A percentile compares a stretch with the other conserved stretches of the same genome.
Evolutionary conservation across 192 early-diverging fungal genomes (phyloP).

Genomic region (Coemansia sp.): DNA sequence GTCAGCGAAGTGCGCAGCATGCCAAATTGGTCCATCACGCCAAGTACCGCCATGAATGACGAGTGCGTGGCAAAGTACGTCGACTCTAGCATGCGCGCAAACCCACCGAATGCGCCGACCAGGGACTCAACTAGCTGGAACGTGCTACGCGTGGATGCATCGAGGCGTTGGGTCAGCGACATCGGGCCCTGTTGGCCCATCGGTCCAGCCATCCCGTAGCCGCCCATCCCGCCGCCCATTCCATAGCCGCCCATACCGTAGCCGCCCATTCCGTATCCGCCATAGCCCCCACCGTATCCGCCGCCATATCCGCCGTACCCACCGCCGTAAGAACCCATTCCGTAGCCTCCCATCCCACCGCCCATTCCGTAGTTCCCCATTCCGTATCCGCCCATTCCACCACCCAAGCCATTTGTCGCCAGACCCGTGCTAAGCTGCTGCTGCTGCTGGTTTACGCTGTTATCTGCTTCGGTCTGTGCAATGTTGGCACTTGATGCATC

Average conservation of each 20-base stretch:
- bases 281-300: constrained; percentile 42
- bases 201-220: constrained; percentile 62
- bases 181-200: constrained; percentile 58
- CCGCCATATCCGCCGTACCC: constrained; percentile 43
- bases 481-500: constrained; percentile 30
- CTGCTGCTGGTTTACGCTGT: background rate
- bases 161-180: constrained; percentile 79
- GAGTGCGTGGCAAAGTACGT: constrained; percentile 97
- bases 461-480: constrained; percentile 11
- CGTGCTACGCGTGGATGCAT: constrained; percentile 85
- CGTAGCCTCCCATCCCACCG: constrained; percentile 27
- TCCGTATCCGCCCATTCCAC: constrained; percentile 28
- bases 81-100: constrained; percentile 97
- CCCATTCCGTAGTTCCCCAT: constrained; percentile 58
- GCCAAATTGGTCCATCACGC: constrained; percentile 98
- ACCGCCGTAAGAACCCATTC: constrained; percentile 58
- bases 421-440: background rate
- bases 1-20: constrained; percentile 82
- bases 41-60: constrained; percentile 92
- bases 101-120: constrained; percentile 95
- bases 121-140: constrained; percentile 92
- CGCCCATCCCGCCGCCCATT: constrained; percentile 53
- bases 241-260: constrained; percentile 56
- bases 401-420: constrained; percentile 2
- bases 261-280: constrained; percentile 55